These are phyloP conservation scores for Triglochin maritima DNA, from an alignment of 106 monocot genomes.

Conservation along the genomic window DNA sequence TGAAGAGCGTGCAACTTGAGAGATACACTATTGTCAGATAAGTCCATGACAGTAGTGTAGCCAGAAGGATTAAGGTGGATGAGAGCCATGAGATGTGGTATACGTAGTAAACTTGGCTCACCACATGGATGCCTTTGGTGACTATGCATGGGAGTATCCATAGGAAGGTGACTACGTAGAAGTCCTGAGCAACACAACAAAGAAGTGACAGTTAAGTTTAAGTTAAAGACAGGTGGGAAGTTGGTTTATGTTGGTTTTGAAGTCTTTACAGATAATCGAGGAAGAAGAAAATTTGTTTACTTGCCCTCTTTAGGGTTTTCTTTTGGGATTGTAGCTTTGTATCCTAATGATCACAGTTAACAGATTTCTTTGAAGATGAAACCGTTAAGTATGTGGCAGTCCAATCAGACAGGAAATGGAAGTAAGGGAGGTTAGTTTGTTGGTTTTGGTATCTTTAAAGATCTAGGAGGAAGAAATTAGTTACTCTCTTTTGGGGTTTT, in stretches of 20 bases:
- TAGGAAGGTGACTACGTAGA: constrained; percentile 39
- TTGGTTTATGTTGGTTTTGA: background rate
- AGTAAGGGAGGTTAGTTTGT: no score
- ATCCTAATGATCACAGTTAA: no score
- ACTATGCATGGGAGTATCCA: constrained; percentile 65
- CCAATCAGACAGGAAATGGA: no score
- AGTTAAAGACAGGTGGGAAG: background rate
- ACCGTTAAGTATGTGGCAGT: no score
- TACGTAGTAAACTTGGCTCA: constrained; percentile 30
- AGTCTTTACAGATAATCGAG: background rate
- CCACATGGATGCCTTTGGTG: constrained; percentile 45
- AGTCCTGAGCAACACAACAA: constrained; percentile 30
- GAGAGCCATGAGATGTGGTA: constrained; percentile 34
- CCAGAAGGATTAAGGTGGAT: constrained; percentile 27
- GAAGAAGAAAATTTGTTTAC: background rate
- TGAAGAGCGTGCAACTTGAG: constrained; percentile 56
- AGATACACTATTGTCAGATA: constrained; percentile 58
- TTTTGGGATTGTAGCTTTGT: no score
- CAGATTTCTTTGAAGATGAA: no score
- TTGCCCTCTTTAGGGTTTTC: no score
- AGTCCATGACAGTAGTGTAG: constrained; percentile 65
- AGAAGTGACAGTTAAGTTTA: background rate
- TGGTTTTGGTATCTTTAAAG: no score
- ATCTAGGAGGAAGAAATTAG: no score
- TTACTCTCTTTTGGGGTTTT: no score